These are phyloP conservation scores for Rhynchosporium secalis DNA, from an alignment of 2,329 filamentous ascomycete species.

Conservation along the genomic window DNA sequence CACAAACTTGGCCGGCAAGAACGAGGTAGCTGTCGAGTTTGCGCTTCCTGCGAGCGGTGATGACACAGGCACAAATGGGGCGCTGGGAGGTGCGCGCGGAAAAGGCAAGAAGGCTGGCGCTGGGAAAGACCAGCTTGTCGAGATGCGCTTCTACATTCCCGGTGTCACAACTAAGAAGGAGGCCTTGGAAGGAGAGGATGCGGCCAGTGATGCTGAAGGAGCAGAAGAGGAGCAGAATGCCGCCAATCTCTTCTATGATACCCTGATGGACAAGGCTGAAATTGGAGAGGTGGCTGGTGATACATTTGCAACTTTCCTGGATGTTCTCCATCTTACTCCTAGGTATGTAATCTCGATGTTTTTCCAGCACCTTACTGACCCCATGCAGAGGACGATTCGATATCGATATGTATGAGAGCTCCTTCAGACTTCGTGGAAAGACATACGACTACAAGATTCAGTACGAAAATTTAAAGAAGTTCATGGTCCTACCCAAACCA, in stretches of 20 bases:
- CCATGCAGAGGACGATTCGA: slow-evolving; percentile 87
- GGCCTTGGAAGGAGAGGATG: slow-evolving; percentile 62
- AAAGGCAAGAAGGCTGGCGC: slow-evolving; percentile 88
- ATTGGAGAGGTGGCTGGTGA: slow-evolving; percentile 99
- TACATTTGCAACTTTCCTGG: slow-evolving; percentile 94
- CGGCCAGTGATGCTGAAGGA: slow-evolving; percentile 57
- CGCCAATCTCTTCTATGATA: slow-evolving; percentile 96
- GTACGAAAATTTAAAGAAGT: slow-evolving; percentile 97
- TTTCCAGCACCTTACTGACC: slow-evolving; percentile 31
- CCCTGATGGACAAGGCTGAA: slow-evolving; percentile 95
- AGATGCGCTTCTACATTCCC: slow-evolving; percentile 99
- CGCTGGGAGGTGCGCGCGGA: slow-evolving; percentile 69
- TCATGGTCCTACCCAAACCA: slow-evolving; percentile 98
- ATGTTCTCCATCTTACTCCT: slow-evolving; percentile 94
- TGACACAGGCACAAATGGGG: slow-evolving; percentile 71
- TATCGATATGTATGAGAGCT: slow-evolving; percentile 98
- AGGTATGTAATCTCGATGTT: slow-evolving; percentile 54
- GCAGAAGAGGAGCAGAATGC: slow-evolving; percentile 87
- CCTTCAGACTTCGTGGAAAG: slow-evolving; percentile 95
- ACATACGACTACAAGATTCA: slow-evolving; percentile 99
- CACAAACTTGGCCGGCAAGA: slow-evolving; percentile 95
- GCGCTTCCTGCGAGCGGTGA: slow-evolving; percentile 70
- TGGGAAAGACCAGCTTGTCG: slow-evolving; percentile 88
- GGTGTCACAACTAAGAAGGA: slow-evolving; percentile 82
- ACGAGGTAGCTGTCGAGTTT: slow-evolving; percentile 96